A percentile compares a stretch with the other conserved stretches of the same genome.
Conservation (phyloP, 2,329 filamentous ascomycete species). For the Paradendryphiella salina region DNA sequence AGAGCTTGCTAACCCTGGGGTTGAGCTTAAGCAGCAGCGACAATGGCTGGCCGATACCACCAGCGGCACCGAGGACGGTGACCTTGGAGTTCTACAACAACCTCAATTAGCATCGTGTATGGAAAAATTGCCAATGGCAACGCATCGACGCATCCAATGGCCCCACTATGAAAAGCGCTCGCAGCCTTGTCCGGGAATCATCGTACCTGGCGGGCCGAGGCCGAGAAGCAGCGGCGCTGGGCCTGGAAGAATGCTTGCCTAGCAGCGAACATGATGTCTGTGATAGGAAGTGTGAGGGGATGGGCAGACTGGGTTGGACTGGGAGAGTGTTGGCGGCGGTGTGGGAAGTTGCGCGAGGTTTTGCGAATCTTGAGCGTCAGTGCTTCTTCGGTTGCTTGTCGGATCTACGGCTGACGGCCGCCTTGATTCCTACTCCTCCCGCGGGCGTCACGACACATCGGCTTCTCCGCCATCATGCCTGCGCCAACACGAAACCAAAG, state of each 20-base stretch:
- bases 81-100: conserved; percentile 85
- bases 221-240: conserved; percentile 58
- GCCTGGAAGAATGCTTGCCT: conserved; percentile 56
- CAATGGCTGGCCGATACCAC: conserved; percentile 97
- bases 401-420: conserved; percentile 26
- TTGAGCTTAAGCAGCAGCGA: conserved; percentile 99
- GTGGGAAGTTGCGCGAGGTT: conserved; percentile 25
- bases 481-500: neutral
- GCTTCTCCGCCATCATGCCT: neutral
- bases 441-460: neutral
- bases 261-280: conserved; percentile 67
- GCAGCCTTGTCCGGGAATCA: conserved; percentile 12
- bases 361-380: conserved; percentile 28
- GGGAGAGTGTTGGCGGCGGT: conserved; percentile 24
- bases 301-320: conserved; percentile 34
- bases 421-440: conserved; percentile 12
- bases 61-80: conserved; percentile 91
- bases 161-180: conserved; percentile 31
- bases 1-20: conserved; percentile 88
- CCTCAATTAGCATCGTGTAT: conserved; percentile 27
- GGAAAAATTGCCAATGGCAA: conserved; percentile 14
- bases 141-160: conserved; percentile 7
- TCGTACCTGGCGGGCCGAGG: conserved; percentile 56
- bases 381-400: conserved; percentile 26
- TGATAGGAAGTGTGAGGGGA: conserved; percentile 25